Base-by-base conservation (phyloP, 1,139 yeast species). In the Debaryomycetaceae sp. region DNA sequence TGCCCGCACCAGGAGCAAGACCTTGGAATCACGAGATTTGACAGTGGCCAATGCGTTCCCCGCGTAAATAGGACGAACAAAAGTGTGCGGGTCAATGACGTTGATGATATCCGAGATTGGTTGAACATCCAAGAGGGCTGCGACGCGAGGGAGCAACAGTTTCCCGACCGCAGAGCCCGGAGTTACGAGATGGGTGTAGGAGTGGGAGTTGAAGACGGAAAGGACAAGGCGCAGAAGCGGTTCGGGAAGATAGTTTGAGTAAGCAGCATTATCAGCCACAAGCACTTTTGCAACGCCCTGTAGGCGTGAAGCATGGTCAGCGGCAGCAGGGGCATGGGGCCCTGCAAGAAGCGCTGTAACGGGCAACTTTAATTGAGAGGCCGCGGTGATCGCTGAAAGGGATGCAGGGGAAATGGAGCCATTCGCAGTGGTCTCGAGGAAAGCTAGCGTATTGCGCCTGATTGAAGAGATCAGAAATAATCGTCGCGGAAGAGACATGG, bases 11-110 rank as follows among this genome's bases (percentile, higher is more conserved):
- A 94, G 79, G 15, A 81, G 61, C 36, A 90, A 58, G 32, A 82
- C 68, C 38, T 73, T 59, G 7, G 65, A 51, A 45, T 87, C 96
- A 19, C 55, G 62, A 22, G 85, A 64, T 53, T 77, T 73, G 33
- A 90, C 85, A 4, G 95, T 86, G 24, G 85, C 74, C 38, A 85
- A 62, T 3, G 93, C 95, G 53, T 90, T 90, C 28, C 98, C 98
- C 21, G 98, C 98, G 50, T 85, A 90, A 29, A 90, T 85, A 29
- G 97, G 97, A 51, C 97, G 77, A 22, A 77, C 76, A 55, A 90
- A 90, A 5, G 94, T 82, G 37, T 69, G 69, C 16, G 71, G 65
- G 30, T 74, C 63, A 38, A 69, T 70, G 26, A 90, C 77, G 46
- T 73, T 72, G 39, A 70, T 70, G 35, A 90, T 68, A 47, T 90